phyloP scores from a whole-genome alignment of 305 asterid species.

The Andrographis paniculata region DNA sequence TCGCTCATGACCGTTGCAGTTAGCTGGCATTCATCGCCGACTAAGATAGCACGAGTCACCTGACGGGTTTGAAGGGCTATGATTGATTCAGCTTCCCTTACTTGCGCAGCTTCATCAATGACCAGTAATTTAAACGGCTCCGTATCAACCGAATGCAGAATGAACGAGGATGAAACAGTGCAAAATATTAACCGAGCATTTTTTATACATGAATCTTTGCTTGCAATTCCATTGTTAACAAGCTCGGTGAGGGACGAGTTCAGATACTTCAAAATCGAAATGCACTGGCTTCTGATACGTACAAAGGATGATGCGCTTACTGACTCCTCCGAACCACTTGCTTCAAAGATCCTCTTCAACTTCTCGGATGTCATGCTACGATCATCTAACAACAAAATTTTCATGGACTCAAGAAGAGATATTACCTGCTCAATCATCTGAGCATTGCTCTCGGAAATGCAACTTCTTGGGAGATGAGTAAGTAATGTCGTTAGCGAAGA shows the following conservation, averaged over 20 bases:
- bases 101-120: slow-evolving; percentile 70
- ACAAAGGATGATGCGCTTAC: slow-evolving; percentile 19
- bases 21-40: slow-evolving; percentile 65
- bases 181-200: slow-evolving; percentile 50
- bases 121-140: slow-evolving; percentile 42
- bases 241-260: slow-evolving; percentile 19
- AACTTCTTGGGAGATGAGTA: slow-evolving; percentile 44
- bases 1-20: slow-evolving; percentile 52
- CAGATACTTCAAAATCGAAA: slow-evolving; percentile 27
- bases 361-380: slow-evolving; percentile 23
- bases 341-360: slow-evolving; percentile 24
- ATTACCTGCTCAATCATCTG: slow-evolving; percentile 26
- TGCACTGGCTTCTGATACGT: slow-evolving; percentile 27
- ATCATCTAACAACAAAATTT: slow-evolving; percentile 28
- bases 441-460: slow-evolving; percentile 24
- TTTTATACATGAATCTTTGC: slow-evolving; percentile 33
- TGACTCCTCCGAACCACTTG: slow-evolving; percentile 7
- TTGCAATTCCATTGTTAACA: slow-evolving; percentile 17
- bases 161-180: slow-evolving; percentile 48
- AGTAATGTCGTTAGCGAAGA: slow-evolving; percentile 27
- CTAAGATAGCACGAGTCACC: slow-evolving; percentile 44
- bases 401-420: slow-evolving; percentile 19
- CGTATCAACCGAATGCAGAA: slow-evolving; percentile 26
- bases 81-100: slow-evolving; percentile 60
- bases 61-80: slow-evolving; percentile 51